phyloP scores from a whole-genome alignment of 495 filamentous ascomycete species.

The Tuber brumale region DNA sequence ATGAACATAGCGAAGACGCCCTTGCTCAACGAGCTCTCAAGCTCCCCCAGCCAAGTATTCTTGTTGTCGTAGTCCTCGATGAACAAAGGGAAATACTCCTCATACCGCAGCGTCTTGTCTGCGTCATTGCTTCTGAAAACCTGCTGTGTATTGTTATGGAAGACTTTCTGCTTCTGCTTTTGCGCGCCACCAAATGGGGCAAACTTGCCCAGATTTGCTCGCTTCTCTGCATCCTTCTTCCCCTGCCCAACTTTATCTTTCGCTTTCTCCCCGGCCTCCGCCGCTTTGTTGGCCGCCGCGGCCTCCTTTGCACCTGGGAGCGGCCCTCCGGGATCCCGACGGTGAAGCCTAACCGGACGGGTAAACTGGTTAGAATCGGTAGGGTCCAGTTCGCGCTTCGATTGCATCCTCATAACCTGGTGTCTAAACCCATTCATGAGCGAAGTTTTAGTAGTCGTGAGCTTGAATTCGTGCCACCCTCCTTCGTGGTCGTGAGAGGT shows the following conservation, averaged over 20 bases:
- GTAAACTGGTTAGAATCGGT: constrained; percentile 73
- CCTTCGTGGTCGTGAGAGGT: neutral
- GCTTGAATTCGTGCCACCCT: constrained; percentile 31
- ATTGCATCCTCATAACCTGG: constrained; percentile 72
- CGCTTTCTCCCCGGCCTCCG: constrained; percentile 59
- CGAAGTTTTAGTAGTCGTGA: constrained; percentile 72
- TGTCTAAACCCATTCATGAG: no score
- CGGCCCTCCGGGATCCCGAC: constrained; percentile 75
- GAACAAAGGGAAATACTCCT: constrained; percentile 93
- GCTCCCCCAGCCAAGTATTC: constrained; percentile 84
- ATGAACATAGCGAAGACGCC: constrained; percentile 67
- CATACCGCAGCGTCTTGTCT: constrained; percentile 80
- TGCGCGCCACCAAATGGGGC: constrained; percentile 61
- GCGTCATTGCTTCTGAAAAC: constrained; percentile 61
- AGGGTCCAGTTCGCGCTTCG: constrained; percentile 61
- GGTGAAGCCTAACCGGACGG: constrained; percentile 77
- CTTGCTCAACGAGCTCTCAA: constrained; percentile 76
- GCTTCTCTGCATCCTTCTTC: constrained; percentile 73
- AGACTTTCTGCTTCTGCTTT: no score
- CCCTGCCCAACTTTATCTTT: constrained; percentile 61
- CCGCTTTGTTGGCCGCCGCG: constrained; percentile 46
- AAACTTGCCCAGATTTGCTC: constrained; percentile 77
- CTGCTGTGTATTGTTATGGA: constrained; percentile 70
- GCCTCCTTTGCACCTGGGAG: constrained; percentile 54
- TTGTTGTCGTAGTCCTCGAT: constrained; percentile 92